Base-by-base conservation (phyloP, 2,329 filamentous ascomycete genomes). In the Diaporthe citrichinensis region DNA sequence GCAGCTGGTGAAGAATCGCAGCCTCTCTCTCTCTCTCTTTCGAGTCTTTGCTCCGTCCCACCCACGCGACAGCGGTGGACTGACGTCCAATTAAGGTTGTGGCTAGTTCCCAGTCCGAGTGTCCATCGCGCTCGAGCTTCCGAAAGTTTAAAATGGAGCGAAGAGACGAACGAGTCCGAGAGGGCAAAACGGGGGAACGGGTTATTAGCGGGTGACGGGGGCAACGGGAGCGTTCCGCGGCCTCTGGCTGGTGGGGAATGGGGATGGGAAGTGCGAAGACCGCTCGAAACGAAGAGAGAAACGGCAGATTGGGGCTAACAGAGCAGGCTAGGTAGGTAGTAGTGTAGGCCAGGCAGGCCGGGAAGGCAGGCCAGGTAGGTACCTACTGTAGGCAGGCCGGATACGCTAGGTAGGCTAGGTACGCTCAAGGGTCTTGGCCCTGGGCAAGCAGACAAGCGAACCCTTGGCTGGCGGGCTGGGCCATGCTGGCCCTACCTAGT, bases 81-180 rank as follows among this genome's bases (percentile, higher is more conserved):
- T 76, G 74, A 74, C 74, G 74, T 76, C 72, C 41, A 76, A 76
- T 68, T 76, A 76, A 76, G 74, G 74, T 76, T 76, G 74, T 72
- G 57, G 72, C 72, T 74, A 73, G 55, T 62, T 41, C 58, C 65
- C 65, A 59, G 74, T 73, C 58, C 57, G 39, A 68, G 65, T 73
- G 68, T 53, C 74, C 72, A 74, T 76, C 72, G 44, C 65, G 62
- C 57, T 55, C 46, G 46, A 76, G 72, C 73, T 73, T 72, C 74
- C 69, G 74, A 59, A 73, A 73, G 74, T 58, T 67, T 75, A 68
- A 59, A 73, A 73, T 72, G 36, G 68, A 68, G 41, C 31, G 65
- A 68, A 44, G 53, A 17, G 25, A 58, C 41, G 71, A 58, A 71
- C 55, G 71, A 44, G 53, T 55, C 17, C 55, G 57, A 44, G 41